Conservation (phyloP, 2,329 filamentous ascomycete genomes). For the Cladosporium sp. region DNA sequence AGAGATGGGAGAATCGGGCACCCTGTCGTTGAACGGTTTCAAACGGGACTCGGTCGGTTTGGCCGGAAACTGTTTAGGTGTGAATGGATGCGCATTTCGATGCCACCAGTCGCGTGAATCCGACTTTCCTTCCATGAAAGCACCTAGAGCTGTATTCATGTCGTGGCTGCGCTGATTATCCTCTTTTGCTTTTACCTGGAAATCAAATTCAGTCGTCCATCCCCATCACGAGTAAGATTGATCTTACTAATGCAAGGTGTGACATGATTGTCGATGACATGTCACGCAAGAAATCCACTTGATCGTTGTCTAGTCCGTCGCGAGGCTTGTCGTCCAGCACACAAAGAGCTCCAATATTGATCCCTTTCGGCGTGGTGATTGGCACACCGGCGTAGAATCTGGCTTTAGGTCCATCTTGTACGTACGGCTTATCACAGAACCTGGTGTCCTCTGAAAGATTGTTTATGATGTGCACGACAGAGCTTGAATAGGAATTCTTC, state of each 20-base stretch:
- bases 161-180: constrained; percentile 52
- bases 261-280: constrained; percentile 57
- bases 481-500: not conserved
- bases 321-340: constrained; percentile 56
- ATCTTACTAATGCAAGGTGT: constrained; percentile 52
- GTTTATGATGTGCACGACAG: constrained; percentile 25
- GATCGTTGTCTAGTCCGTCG: constrained; percentile 44
- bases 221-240: too few relatives aligned
- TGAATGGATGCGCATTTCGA: not conserved
- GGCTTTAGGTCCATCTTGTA: constrained; percentile 25
- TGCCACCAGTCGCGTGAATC: constrained; percentile 10
- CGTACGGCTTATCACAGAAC: constrained; percentile 28
- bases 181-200: constrained; percentile 40
- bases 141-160: constrained; percentile 52
- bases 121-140: constrained; percentile 33
- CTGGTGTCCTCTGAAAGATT: constrained; percentile 25
- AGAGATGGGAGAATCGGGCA: not conserved
- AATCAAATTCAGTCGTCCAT: not conserved
- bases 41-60: not conserved
- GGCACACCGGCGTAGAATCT: constrained; percentile 58
- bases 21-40: not conserved
- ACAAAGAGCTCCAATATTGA: constrained; percentile 58
- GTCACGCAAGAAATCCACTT: constrained; percentile 54
- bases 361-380: constrained; percentile 54
- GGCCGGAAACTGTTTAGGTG: not conserved